Conservation (phyloP, 176 grass and related monocot species). For the Secale cereale region DNA sequence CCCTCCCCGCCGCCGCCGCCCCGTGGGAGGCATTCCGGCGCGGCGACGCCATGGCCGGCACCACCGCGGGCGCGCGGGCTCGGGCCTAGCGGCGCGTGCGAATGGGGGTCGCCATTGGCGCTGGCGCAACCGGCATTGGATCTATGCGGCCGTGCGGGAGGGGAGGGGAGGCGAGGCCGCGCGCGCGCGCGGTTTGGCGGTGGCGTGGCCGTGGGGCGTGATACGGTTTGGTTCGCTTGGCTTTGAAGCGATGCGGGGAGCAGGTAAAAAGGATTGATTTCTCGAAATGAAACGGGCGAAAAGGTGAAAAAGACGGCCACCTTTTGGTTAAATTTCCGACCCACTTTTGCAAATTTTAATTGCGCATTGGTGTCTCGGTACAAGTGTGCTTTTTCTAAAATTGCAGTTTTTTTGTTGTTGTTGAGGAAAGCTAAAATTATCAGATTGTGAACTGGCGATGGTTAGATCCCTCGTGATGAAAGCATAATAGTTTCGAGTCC, state of each 20-base stretch:
- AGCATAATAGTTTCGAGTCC: too few relatives aligned
- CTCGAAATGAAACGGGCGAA: neutral
- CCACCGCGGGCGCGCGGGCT: neutral
- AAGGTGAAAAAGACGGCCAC: neutral
- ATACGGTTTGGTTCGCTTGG: too few relatives aligned
- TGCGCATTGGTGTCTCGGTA: too few relatives aligned
- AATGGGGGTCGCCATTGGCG: slow-evolving; percentile 1
- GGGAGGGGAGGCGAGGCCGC: neutral
- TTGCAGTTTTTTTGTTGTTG: too few relatives aligned
- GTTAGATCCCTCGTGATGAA: too few relatives aligned
- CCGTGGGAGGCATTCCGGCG: slow-evolving; percentile 24
- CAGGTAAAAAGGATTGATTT: slow-evolving; percentile 17
- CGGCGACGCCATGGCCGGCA: slow-evolving; percentile 23
- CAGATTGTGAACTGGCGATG: too few relatives aligned
- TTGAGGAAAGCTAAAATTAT: too few relatives aligned
- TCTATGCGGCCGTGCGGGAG: neutral
- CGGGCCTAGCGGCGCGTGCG: slow-evolving; percentile 2
- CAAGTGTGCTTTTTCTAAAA: too few relatives aligned
- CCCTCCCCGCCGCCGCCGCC: neutral
- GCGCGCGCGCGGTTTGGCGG: neutral
- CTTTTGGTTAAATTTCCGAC: slow-evolving; percentile 10
- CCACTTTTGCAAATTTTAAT: neutral
- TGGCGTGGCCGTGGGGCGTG: too few relatives aligned
- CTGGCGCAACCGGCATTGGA: neutral
- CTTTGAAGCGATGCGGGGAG: slow-evolving; percentile 31